A percentile compares a stretch with the other conserved stretches of the same genome.
Evolutionary conservation across 495 filamentous ascomycete genomes (phyloP).

Genomic region (Aspergillus coremiiformis): DNA sequence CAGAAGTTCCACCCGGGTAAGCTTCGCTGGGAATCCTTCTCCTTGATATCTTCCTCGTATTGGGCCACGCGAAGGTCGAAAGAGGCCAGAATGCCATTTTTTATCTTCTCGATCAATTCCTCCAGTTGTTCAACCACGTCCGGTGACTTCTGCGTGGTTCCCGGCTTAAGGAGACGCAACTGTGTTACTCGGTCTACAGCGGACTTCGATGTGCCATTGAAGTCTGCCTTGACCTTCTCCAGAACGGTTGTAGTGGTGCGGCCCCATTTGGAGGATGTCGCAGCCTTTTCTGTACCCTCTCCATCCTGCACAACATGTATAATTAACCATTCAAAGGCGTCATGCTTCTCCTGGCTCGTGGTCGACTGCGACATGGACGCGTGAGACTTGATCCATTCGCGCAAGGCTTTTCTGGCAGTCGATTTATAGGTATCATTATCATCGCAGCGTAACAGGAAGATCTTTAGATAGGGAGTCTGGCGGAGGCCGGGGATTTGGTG

Average conservation of each 20-base stretch:
- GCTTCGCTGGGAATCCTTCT: slow-evolving; percentile 79
- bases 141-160: slow-evolving; percentile 47
- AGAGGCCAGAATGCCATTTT: slow-evolving; percentile 75
- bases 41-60: slow-evolving; percentile 95
- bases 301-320: slow-evolving; percentile 71
- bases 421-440: slow-evolving; percentile 91
- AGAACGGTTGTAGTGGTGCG: slow-evolving; percentile 71
- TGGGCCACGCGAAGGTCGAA: slow-evolving; percentile 88
- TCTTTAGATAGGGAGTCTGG: slow-evolving; percentile 88
- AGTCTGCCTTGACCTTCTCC: slow-evolving; percentile 86
- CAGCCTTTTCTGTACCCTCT: slow-evolving; percentile 58
- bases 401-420: slow-evolving; percentile 63
- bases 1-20: slow-evolving; percentile 98
- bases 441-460: slow-evolving; percentile 83
- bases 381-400: slow-evolving; percentile 85
- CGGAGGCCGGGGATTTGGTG: slow-evolving; percentile 95
- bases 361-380: slow-evolving; percentile 44
- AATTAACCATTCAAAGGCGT: slow-evolving; percentile 96
- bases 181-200: slow-evolving; percentile 76
- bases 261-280: slow-evolving; percentile 72
- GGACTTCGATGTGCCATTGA: slow-evolving; percentile 77
- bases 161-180: slow-evolving; percentile 57
- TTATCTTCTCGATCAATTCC: slow-evolving; percentile 80
- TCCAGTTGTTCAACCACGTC: slow-evolving; percentile 69
- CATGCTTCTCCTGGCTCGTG: slow-evolving; percentile 68